Evolutionary conservation across 169 alveolate species (phyloP).

Genomic region (Plasmodium falciparum): DNA sequence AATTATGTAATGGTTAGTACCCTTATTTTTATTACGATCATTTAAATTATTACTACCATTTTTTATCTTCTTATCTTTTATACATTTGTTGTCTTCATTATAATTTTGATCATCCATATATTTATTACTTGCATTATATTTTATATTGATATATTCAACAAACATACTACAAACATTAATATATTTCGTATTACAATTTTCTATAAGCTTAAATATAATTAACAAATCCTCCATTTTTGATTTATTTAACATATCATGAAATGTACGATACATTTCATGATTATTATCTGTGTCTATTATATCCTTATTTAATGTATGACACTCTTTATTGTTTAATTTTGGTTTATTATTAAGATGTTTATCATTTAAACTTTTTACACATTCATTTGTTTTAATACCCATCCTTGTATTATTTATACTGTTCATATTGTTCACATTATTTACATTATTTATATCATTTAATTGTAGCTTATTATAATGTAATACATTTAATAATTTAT

Average conservation of each 20-base stretch:
- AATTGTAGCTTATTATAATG: slow-evolving; percentile 33
- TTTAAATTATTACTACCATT: neutral
- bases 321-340: neutral
- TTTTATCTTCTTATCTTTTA: neutral
- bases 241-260: neutral
- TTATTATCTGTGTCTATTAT: slow-evolving; percentile 3
- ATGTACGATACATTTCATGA: neutral
- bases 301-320: neutral
- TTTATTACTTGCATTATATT: neutral
- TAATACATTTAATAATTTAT: slow-evolving; percentile 31
- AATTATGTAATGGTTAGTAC: neutral
- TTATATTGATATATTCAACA: slow-evolving; percentile 30
- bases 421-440: neutral
- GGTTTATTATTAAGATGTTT: neutral
- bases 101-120: neutral
- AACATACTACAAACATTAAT: slow-evolving; percentile 47
- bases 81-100: neutral
- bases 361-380: neutral
- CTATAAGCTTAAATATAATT: slow-evolving; percentile 36
- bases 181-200: slow-evolving; percentile 14
- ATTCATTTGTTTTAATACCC: neutral
- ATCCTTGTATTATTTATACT: neutral
- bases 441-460: slow-evolving; percentile 15
- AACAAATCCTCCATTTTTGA: slow-evolving; percentile 45
- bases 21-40: neutral